A percentile compares a stretch with the other conserved stretches of the same genome.
phyloP scores from a whole-genome alignment of 1,284 basidiomycete species.

The Malassezia equina region DNA sequence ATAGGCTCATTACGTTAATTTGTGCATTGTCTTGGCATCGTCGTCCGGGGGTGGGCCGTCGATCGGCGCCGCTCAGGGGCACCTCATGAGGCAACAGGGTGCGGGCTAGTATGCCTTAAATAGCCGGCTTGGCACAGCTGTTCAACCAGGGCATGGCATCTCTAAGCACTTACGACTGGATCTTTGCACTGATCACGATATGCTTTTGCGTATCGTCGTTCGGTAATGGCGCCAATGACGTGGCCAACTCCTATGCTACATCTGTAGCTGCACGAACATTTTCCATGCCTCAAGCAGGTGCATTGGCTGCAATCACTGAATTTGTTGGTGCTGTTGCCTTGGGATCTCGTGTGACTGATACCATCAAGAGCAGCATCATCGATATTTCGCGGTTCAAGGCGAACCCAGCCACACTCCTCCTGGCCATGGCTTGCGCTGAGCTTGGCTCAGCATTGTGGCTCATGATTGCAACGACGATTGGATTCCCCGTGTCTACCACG shows the following conservation, averaged over 20 bases:
- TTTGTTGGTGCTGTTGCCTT: constrained; percentile 27
- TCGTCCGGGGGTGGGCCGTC: too few species aligned
- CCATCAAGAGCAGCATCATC: constrained; percentile 30
- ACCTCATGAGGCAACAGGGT: too few species aligned
- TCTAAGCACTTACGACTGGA: constrained; percentile 21
- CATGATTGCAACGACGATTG: constrained; percentile 22
- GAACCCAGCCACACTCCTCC: constrained; percentile 17
- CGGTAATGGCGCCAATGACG: constrained; percentile 30
- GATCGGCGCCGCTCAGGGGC: too few species aligned
- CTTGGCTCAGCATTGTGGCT: constrained; percentile 24
- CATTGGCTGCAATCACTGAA: constrained; percentile 22
- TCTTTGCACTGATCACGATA: constrained; percentile 25
- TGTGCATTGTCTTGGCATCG: too few species aligned
- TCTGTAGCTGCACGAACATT: constrained; percentile 24
- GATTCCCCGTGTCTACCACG: constrained; percentile 28
- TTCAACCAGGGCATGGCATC: background rate
- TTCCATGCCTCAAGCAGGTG: constrained; percentile 23
- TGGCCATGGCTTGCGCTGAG: constrained; percentile 27
- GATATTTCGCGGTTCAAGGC: constrained; percentile 20
- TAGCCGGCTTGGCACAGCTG: too few species aligned
- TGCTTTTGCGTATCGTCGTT: constrained; percentile 20
- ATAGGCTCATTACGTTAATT: too few species aligned
- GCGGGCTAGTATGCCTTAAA: too few species aligned
- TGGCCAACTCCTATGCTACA: constrained; percentile 31
- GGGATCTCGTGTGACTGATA: constrained; percentile 23